Base-by-base conservation (phyloP, 2,329 filamentous ascomycete genomes). In the Colletotrichum scovillei region DNA sequence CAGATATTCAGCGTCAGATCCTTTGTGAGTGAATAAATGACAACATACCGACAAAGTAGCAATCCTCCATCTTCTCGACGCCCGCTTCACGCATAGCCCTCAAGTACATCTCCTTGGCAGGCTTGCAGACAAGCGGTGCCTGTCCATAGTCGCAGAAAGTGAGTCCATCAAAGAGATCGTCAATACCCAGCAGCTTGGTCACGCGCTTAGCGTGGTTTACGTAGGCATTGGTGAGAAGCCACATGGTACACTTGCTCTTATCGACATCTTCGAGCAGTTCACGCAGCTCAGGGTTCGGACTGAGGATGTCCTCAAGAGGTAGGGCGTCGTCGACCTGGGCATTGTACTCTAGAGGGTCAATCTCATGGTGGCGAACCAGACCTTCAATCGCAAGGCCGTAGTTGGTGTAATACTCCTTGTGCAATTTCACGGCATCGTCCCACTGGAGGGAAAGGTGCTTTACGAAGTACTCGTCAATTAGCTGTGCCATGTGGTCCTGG, bases 351-450 rank as follows among this genome's bases (percentile, higher is more conserved):
- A 99, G 87, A 1, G 97, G 94, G 79, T 98, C 94, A 78, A 99
- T 97, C 83, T 97, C 92, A 85, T 99, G 97, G 83, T 98, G 94
- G 11, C 95, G 92, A 49, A 98, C 94, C 1, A 99, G 89, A 1
- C 97, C 97, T 84, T 98, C 95, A 76, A 99, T 97, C 35, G 97
- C 97, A n/a, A 99, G 90, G 35, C 97, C 97, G 81, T 99, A 99
- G 82, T 94, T 95, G 79, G 92, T 93, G 86, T 98, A 99, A 86
- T 99, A 99, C 78, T 95, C 94, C 82, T 91, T 88, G 83, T 98
- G 97, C 30, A 99, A 90, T 78, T 92, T 89, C 73, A 91, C 91
- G n/a, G 97, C 97, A 72, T 98, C 96, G 67, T 94, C 88, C 77
- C 88, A 87, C 1, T 90, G 88, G 2, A 98, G 86, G 26, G 91